Conservation (phyloP, 495 filamentous ascomycete genomes). For the Penicillium samsonianum region DNA sequence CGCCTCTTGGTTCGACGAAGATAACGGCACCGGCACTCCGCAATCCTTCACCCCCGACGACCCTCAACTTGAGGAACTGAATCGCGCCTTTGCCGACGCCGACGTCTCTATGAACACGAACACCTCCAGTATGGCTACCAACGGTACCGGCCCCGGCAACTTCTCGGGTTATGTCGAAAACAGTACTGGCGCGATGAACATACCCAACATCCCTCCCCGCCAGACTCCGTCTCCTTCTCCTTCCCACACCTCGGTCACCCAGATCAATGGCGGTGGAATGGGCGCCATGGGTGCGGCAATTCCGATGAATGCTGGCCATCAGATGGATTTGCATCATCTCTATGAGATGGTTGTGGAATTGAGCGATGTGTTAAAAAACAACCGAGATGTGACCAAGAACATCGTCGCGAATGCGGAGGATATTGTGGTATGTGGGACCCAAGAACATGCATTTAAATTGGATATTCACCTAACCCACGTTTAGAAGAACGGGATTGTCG, state of each 20-base stretch:
- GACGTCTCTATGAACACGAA: conserved; percentile 42
- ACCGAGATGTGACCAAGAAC: conserved; percentile 71
- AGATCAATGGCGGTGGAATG: conserved; percentile 59
- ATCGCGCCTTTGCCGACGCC: conserved; percentile 40
- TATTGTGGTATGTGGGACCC: conserved; percentile 50
- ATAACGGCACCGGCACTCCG: conserved; percentile 27
- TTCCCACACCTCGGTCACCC: conserved; percentile 31
- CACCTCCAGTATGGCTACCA: conserved; percentile 33
- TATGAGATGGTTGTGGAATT: conserved; percentile 82
- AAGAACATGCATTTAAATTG: background rate
- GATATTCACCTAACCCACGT: conserved; percentile 18
- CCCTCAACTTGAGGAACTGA: conserved; percentile 39
- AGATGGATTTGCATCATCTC: conserved; percentile 84
- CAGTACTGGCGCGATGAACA: conserved; percentile 32
- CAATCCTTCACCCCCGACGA: conserved; percentile 33
- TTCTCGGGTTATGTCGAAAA: conserved; percentile 39
- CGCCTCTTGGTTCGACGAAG: conserved; percentile 37
- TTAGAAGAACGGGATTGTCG: conserved; percentile 47
- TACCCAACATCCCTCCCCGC: conserved; percentile 41
- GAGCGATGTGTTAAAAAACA: conserved; percentile 72
- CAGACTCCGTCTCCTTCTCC: conserved; percentile 40
- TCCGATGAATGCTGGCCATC: conserved; percentile 77
- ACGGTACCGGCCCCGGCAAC: conserved; percentile 32
- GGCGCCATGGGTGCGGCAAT: conserved; percentile 57
- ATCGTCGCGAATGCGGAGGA: conserved; percentile 70